A percentile compares a stretch with the other conserved stretches of the same genome.
These are phyloP conservation scores for Leccinum sublutescens DNA, from an alignment of 768 basidiomycete species.

Conservation along the genomic window DNA sequence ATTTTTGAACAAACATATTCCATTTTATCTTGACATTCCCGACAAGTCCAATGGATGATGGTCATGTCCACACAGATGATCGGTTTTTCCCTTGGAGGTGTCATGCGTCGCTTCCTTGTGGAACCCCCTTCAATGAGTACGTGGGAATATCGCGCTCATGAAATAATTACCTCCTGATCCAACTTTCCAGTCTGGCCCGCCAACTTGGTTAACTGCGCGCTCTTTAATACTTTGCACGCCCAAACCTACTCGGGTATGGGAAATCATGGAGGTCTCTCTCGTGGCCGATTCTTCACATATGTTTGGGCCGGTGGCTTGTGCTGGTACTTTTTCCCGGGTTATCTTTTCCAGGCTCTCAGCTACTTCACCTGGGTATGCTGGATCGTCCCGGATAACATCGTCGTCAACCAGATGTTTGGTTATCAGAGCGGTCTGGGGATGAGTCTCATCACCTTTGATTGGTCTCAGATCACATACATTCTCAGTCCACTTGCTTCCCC, in stretches of 20 bases:
- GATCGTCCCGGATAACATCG: slow-evolving; percentile 71
- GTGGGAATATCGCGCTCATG: slow-evolving; percentile 5
- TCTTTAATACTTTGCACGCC: slow-evolving; percentile 75
- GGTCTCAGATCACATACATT: slow-evolving; percentile 70
- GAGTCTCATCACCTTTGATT: slow-evolving; percentile 79
- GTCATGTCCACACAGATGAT: slow-evolving; percentile 75
- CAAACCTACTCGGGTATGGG: slow-evolving; percentile 47
- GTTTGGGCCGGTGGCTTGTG: slow-evolving; percentile 39
- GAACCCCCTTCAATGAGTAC: slow-evolving; percentile 64
- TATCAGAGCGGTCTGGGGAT: slow-evolving; percentile 57
- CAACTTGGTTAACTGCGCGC: slow-evolving; percentile 66
- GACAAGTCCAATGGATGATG: slow-evolving; percentile 54
- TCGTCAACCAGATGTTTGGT: slow-evolving; percentile 77
- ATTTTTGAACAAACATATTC: background rate
- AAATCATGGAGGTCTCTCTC: slow-evolving; percentile 44
- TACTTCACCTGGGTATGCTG: slow-evolving; percentile 61
- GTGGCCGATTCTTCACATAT: slow-evolving; percentile 51
- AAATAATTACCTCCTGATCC: background rate
- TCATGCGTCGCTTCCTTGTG: slow-evolving; percentile 61
- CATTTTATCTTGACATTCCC: background rate
- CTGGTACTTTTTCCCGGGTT: slow-evolving; percentile 70
- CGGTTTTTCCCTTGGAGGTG: slow-evolving; percentile 59
- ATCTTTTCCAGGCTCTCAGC: slow-evolving; percentile 65
- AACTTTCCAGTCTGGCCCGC: slow-evolving; percentile 66
- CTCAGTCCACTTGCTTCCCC: slow-evolving; percentile 35